A percentile compares a stretch with the other conserved stretches of the same genome.
Conservation (phyloP, 805 yeast genomes). For the Spathaspora arborariae region DNA sequence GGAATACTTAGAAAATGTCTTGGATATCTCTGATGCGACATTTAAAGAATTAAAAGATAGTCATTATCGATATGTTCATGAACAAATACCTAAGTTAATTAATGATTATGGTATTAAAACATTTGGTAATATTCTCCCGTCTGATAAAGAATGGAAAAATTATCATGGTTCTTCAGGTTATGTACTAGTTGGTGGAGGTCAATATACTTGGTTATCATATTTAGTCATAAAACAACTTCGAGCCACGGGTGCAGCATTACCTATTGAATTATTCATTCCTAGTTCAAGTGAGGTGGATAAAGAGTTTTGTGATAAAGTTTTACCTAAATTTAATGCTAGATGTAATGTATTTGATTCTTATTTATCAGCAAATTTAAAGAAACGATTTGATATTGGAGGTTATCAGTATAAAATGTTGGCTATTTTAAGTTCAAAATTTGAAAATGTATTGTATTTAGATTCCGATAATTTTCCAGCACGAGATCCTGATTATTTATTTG, state of each 20-base stretch:
- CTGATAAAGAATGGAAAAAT: conserved; percentile 37
- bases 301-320: conserved; percentile 40
- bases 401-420: conserved; percentile 55
- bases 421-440: conserved; percentile 56
- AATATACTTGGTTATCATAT: conserved; percentile 48
- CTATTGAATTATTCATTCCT: conserved; percentile 50
- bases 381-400: conserved; percentile 33
- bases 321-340: conserved; percentile 42
- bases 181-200: conserved; percentile 53
- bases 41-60: conserved; percentile 30
- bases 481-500: conserved; percentile 44
- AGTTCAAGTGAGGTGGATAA: conserved; percentile 41
- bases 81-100: conserved; percentile 25
- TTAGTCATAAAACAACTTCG: conserved; percentile 47
- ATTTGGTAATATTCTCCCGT: conserved; percentile 27
- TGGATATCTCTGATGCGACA: conserved; percentile 36
- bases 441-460: conserved; percentile 45
- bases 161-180: conserved; percentile 34
- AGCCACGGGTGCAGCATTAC: conserved; percentile 40
- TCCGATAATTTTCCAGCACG: conserved; percentile 47
- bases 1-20: conserved; percentile 41
- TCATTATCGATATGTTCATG: conserved; percentile 33
- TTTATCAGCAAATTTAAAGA: conserved; percentile 12
- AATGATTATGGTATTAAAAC: conserved; percentile 26
- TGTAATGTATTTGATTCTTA: conserved; percentile 42